phyloP scores from a whole-genome alignment of 768 basidiomycete species.

The Rhodotorula graminis region DNA sequence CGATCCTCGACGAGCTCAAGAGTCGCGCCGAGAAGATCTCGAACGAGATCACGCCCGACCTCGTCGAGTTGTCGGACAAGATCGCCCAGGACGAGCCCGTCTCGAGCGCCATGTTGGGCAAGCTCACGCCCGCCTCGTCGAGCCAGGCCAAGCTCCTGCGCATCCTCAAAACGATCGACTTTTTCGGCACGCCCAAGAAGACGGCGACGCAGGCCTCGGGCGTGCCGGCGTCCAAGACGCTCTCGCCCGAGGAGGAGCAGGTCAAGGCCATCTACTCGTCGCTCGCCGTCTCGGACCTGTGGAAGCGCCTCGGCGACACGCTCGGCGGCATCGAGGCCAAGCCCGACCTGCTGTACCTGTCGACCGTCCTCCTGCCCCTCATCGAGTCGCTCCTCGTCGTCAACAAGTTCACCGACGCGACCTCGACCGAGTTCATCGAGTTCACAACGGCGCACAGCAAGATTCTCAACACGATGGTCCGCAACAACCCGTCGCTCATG shows the following conservation, averaged over 20 bases:
- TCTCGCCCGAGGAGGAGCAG: conserved; percentile 33
- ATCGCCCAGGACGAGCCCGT: conserved; percentile 51
- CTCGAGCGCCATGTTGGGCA: conserved; percentile 54
- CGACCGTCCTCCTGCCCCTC: conserved; percentile 83
- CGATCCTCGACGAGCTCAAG: conserved; percentile 81
- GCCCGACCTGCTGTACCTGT: conserved; percentile 75
- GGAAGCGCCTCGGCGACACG: conserved; percentile 85
- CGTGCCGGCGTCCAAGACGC: conserved; percentile 14
- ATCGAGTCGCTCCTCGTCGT: conserved; percentile 68
- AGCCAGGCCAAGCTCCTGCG: conserved; percentile 93
- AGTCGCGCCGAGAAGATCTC: conserved; percentile 83
- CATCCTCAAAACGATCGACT: conserved; percentile 94
- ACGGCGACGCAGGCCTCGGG: background rate
- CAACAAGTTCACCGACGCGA: conserved; percentile 40
- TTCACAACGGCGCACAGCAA: conserved; percentile 37
- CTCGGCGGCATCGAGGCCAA: conserved; percentile 74
- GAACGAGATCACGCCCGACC: conserved; percentile 64
- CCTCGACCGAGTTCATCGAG: conserved; percentile 35
- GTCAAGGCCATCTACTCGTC: conserved; percentile 84
- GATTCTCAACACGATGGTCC: conserved; percentile 91
- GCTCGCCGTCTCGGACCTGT: conserved; percentile 82
- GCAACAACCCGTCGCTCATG: conserved; percentile 96
- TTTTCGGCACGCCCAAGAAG: conserved; percentile 26
- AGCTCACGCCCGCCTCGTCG: conserved; percentile 89
- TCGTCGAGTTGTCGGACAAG: conserved; percentile 67